phyloP scores from a whole-genome alignment of 2,329 filamentous ascomycete genomes.

The Arthrocladium fulminans region DNA sequence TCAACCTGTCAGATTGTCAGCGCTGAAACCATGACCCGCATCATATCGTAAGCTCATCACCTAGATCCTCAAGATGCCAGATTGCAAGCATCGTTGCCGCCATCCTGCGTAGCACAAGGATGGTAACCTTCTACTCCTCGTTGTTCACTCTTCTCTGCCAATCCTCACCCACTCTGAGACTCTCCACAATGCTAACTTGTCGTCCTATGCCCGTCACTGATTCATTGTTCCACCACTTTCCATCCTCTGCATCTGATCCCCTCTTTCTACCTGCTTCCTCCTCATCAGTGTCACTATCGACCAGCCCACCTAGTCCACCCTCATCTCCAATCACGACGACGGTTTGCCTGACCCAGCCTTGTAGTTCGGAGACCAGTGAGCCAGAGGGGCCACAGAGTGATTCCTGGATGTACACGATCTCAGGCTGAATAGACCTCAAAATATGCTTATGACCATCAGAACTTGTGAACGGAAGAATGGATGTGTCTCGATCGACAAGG shows the following conservation, averaged over 20 bases:
- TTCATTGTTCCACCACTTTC: too few species aligned
- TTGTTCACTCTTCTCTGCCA: constrained; percentile 73
- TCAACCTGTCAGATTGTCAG: too few species aligned
- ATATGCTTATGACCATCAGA: constrained; percentile 77
- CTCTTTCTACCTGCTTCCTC: constrained; percentile 42
- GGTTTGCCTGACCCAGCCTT: constrained; percentile 54
- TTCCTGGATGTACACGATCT: constrained; percentile 81
- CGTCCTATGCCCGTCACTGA: constrained; percentile 79
- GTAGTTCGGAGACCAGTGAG: constrained; percentile 58
- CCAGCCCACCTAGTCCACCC: constrained; percentile 61
- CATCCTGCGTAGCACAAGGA: too few species aligned
- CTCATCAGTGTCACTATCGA: constrained; percentile 67
- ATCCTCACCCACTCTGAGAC: constrained; percentile 71
- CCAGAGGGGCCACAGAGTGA: constrained; percentile 70
- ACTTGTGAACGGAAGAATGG: constrained; percentile 82
- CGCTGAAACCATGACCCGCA: too few species aligned
- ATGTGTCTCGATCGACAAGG: constrained; percentile 74
- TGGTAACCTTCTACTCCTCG: constrained; percentile 40
- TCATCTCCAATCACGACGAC: constrained; percentile 51
- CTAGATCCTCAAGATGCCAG: neutral
- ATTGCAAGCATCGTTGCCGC: too few species aligned
- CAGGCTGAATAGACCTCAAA: constrained; percentile 73
- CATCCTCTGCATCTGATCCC: constrained; percentile 60
- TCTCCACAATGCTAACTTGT: constrained; percentile 81
- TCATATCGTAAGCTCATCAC: too few species aligned